phyloP scores from a whole-genome alignment of 495 filamentous ascomycete genomes.

The Hyaloscypha hepaticicola region DNA sequence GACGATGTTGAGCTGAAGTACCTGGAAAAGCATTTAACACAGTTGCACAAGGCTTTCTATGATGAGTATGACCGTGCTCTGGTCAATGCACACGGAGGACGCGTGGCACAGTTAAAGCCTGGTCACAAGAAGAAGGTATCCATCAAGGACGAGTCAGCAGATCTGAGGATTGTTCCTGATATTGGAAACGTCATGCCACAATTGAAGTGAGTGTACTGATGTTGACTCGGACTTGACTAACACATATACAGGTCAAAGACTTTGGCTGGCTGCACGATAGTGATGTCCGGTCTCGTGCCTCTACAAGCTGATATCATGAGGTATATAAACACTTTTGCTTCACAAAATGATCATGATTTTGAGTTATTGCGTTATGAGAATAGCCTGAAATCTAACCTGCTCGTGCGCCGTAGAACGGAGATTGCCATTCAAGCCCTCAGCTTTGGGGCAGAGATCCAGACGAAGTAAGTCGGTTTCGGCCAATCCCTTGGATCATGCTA shows the following conservation, averaged over 20 bases:
- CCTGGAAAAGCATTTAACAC: constrained; percentile 69
- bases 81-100: constrained; percentile 50
- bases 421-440: constrained; percentile 78
- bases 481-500: constrained; percentile 12
- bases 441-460: constrained; percentile 76
- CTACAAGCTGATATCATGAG: constrained; percentile 68
- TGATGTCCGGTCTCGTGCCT: constrained; percentile 88
- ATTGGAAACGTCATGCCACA: constrained; percentile 76
- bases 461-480: constrained; percentile 46
- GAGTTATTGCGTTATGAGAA: neutral
- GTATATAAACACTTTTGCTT: constrained; percentile 34
- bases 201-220: constrained; percentile 58
- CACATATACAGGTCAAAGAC: constrained; percentile 42
- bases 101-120: constrained; percentile 54
- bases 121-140: constrained; percentile 32
- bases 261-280: constrained; percentile 67
- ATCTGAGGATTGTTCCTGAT: constrained; percentile 74
- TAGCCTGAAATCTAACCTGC: neutral
- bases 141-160: constrained; percentile 41
- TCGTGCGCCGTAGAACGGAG: constrained; percentile 59
- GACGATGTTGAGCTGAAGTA: constrained; percentile 76
- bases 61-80: constrained; percentile 67
- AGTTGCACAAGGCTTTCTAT: constrained; percentile 78
- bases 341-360: neutral
- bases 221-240: constrained; percentile 15